Percentiles rank a stretch among this genome's conserved stretches.
Evolutionary conservation across 129 eudicot genomes (phyloP).

Genomic region (Flaveria bidentis): DNA sequence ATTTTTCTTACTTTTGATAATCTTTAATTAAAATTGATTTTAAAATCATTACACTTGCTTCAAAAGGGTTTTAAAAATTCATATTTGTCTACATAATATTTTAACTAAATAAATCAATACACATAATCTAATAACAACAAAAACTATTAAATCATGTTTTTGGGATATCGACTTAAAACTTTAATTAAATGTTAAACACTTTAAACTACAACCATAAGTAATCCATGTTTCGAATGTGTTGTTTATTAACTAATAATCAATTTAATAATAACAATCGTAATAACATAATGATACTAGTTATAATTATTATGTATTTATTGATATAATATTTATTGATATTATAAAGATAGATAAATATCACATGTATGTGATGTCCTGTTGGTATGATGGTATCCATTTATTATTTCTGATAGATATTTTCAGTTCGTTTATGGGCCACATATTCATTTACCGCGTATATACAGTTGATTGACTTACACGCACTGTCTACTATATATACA

Average conservation of each 20-base stretch:
- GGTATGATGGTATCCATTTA: background rate
- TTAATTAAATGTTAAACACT: too few species aligned
- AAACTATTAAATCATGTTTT: background rate
- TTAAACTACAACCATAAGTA: too few species aligned
- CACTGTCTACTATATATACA: slow-evolving; percentile 23
- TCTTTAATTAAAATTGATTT: too few species aligned
- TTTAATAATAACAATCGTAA: too few species aligned
- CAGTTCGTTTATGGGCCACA: background rate
- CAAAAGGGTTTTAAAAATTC: too few species aligned
- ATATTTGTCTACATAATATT: too few species aligned
- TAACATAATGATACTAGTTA: background rate
- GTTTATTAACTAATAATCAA: background rate
- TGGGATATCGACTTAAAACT: too few species aligned
- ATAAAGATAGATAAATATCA: background rate
- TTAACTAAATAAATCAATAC: too few species aligned
- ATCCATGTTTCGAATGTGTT: background rate
- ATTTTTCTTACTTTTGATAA: too few species aligned
- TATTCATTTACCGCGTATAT: slow-evolving; percentile 23
- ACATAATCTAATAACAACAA: too few species aligned
- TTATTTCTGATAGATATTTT: background rate
- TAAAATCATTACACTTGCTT: too few species aligned
- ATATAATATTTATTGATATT: background rate
- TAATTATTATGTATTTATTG: too few species aligned
- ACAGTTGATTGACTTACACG: slow-evolving; percentile 6
- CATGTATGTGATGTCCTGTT: background rate